Conservation (phyloP, 768 basidiomycete species). For the Mycena venus region DNA sequence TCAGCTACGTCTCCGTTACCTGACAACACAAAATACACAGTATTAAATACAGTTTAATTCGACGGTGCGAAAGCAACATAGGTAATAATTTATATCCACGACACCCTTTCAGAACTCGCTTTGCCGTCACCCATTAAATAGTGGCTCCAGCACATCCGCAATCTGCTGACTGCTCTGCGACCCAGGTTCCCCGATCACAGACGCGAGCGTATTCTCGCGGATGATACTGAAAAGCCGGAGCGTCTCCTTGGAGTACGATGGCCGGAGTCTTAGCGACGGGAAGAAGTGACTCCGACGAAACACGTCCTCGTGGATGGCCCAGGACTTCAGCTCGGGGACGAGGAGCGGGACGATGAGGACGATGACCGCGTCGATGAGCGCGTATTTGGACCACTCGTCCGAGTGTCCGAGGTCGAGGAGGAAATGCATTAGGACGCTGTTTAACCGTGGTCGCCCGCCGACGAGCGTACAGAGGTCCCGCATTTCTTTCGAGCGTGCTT, state of each 20-base stretch:
- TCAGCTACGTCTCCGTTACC: too few relatives aligned
- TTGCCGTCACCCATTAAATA: constrained; percentile 7
- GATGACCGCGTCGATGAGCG: constrained; percentile 19
- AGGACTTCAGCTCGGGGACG: neutral
- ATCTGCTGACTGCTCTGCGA: neutral
- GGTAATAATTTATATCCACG: too few relatives aligned
- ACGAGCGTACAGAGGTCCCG: neutral
- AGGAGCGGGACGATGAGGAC: constrained; percentile 11
- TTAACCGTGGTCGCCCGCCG: neutral
- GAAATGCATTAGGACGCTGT: neutral
- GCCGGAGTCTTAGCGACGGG: constrained; percentile 4
- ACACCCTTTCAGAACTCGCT: too few relatives aligned
- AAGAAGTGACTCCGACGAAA: constrained; percentile 18
- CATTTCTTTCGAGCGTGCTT: neutral
- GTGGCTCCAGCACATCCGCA: constrained; percentile 8
- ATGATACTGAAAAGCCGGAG: neutral
- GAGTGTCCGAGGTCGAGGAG: neutral
- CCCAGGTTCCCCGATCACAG: neutral
- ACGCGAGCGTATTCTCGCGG: neutral
- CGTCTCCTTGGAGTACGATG: constrained; percentile 17
- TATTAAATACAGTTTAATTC: too few relatives aligned
- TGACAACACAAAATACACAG: too few relatives aligned
- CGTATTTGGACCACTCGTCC: neutral
- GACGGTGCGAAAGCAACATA: too few relatives aligned
- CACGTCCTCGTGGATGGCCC: constrained; percentile 19